Conservation (phyloP, 73 alveolate species). For the Durusdinium trenchii region DNA sequence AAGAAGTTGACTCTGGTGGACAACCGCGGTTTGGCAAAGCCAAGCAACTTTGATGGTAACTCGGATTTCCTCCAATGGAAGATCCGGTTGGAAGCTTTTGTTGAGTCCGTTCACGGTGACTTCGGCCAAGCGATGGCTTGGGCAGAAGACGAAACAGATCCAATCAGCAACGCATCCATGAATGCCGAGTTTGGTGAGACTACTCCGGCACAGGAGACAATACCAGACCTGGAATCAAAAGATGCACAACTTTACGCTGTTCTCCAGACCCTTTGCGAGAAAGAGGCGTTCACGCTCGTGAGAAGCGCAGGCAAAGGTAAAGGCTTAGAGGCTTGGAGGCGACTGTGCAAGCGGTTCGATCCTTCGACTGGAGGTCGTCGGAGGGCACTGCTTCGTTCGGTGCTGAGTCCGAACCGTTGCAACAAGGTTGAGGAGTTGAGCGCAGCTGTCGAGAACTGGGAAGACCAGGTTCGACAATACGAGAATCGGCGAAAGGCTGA, state of each 20-base stretch:
- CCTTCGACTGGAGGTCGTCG: slow-evolving; percentile 24
- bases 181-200: background rate
- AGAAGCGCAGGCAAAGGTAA: slow-evolving; percentile 1
- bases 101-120: background rate
- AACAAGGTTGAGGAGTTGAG: background rate
- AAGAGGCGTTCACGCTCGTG: slow-evolving; percentile 52
- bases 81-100: background rate
- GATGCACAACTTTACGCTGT: slow-evolving; percentile 14
- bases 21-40: background rate
- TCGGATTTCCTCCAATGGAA: slow-evolving; percentile 9
- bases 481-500: background rate
- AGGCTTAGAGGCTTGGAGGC: slow-evolving; percentile 44
- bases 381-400: background rate
- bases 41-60: background rate
- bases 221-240: background rate
- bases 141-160: background rate
- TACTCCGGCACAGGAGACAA: background rate
- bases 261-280: slow-evolving; percentile 40
- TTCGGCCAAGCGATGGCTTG: background rate
- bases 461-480: slow-evolving; percentile 7
- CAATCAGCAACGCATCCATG: background rate
- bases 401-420: slow-evolving; percentile 5
- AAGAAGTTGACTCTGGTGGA: background rate
- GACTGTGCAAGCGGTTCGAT: slow-evolving; percentile 15
- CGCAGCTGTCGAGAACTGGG: background rate